Percentiles rank a stretch among this genome's conserved stretches.
These are phyloP conservation scores for Persicaria maculosa DNA, from an alignment of 148 eudicot genomes.

Conservation along the genomic window DNA sequence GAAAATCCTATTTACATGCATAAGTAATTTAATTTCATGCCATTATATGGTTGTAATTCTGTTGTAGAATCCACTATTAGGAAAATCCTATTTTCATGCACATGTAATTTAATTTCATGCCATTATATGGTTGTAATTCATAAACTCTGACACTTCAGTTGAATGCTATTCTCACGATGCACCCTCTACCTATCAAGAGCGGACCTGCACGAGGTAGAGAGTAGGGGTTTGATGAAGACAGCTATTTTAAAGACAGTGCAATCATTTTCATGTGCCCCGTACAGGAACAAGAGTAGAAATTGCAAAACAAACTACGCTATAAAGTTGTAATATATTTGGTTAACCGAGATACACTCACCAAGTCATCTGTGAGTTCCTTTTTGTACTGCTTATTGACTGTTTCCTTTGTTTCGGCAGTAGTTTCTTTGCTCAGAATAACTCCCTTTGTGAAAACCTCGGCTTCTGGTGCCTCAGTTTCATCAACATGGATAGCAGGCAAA, in stretches of 20 bases:
- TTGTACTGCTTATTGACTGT: constrained; percentile 24
- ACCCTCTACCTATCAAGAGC: background rate
- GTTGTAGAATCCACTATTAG: no score
- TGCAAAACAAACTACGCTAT: background rate
- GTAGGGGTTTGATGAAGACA: background rate
- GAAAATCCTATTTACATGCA: no score
- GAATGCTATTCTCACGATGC: background rate
- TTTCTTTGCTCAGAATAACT: constrained; percentile 8
- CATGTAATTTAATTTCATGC: no score
- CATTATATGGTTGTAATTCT: background rate
- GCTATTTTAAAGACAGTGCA: background rate
- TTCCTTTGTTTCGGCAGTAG: constrained; percentile 18
- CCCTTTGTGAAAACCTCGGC: constrained; percentile 20
- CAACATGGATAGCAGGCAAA: constrained; percentile 20
- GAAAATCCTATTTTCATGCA: no score
- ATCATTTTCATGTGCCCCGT: background rate
- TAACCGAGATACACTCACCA: constrained; percentile 29
- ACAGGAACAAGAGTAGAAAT: background rate
- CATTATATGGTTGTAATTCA: background rate
- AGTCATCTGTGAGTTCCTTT: constrained; percentile 34
- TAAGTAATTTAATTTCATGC: no score
- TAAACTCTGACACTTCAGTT: background rate
- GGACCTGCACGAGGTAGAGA: background rate
- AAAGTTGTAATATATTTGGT: background rate
- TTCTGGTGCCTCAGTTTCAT: constrained; percentile 30